phyloP scores from a whole-genome alignment of 371 early-diverging fungal genomes.

The Paraphysoderma sedebokerense region DNA sequence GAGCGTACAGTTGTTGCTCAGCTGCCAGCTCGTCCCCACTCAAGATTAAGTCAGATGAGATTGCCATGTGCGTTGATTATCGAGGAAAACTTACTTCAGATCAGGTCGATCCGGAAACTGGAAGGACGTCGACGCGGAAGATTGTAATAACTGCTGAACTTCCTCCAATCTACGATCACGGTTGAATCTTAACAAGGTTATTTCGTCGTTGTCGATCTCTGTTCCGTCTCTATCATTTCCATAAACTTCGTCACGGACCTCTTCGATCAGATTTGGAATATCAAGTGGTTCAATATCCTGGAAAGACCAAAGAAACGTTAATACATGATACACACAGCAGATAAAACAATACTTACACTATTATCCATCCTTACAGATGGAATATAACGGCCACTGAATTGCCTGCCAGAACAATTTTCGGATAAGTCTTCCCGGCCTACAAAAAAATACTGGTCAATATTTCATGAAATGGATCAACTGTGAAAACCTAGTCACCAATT shows the following conservation, averaged over 20 bases:
- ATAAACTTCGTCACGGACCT: conserved; percentile 3
- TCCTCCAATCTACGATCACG: conserved; percentile 43
- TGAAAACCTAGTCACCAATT: conserved; percentile 17
- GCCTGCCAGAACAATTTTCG: conserved; percentile 14
- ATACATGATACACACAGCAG: background rate
- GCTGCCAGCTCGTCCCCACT: conserved; percentile 21
- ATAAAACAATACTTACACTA: background rate
- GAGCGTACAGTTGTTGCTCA: conserved; percentile 29
- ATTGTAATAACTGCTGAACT: conserved; percentile 32
- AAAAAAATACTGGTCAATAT: conserved; percentile 4
- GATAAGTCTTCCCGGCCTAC: conserved; percentile 42
- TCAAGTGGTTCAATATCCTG: conserved; percentile 10
- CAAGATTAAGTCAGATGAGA: background rate
- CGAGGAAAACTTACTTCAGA: conserved; percentile 15
- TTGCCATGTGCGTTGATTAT: too few species aligned
- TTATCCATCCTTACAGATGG: background rate
- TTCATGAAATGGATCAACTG: conserved; percentile 5
- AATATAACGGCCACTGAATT: conserved; percentile 2
- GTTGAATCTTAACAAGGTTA: conserved; percentile 35
- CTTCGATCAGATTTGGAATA: conserved; percentile 9
- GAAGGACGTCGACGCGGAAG: conserved; percentile 20
- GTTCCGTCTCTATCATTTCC: conserved; percentile 14
- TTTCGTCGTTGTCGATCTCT: conserved; percentile 21
- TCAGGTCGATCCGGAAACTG: conserved; percentile 15
- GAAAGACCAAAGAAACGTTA: background rate